phyloP scores from a whole-genome alignment of 345 rosid genomes.

The Firmiana major region DNA sequence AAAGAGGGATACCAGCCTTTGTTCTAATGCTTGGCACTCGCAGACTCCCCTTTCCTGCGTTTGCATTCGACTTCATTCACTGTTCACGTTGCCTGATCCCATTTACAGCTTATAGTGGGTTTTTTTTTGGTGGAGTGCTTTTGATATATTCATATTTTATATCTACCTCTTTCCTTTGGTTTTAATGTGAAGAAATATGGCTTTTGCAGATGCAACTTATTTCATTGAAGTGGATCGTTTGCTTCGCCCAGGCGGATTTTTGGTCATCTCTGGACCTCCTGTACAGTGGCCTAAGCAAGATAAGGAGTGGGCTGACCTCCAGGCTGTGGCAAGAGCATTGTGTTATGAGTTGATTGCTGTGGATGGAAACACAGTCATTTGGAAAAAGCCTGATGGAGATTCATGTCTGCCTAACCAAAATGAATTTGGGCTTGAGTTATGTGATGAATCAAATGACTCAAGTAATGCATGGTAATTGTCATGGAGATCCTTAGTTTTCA shows the following conservation, averaged over 20 bases:
- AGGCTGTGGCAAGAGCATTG: slow-evolving; percentile 81
- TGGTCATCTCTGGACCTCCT: slow-evolving; percentile 98
- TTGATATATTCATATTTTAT: neutral
- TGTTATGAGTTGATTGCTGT: slow-evolving; percentile 87
- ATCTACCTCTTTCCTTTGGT: slow-evolving; percentile 13
- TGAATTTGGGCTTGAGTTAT: slow-evolving; percentile 68
- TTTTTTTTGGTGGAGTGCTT: neutral
- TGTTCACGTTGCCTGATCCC: slow-evolving; percentile 96
- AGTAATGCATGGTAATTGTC: slow-evolving; percentile 71
- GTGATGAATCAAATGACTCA: slow-evolving; percentile 65
- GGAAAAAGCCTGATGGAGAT: slow-evolving; percentile 86
- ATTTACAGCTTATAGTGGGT: slow-evolving; percentile 94
- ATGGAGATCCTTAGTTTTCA: slow-evolving; percentile 10
- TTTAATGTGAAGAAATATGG: slow-evolving; percentile 23
- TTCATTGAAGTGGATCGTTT: slow-evolving; percentile 87
- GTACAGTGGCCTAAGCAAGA: slow-evolving; percentile 98
- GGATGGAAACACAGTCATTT: slow-evolving; percentile 91
- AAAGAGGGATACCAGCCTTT: slow-evolving; percentile 95
- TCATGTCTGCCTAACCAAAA: slow-evolving; percentile 69
- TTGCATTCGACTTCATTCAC: slow-evolving; percentile 78
- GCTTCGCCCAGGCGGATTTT: slow-evolving; percentile 89
- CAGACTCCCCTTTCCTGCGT: slow-evolving; percentile 96
- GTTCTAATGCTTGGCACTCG: slow-evolving; percentile 99
- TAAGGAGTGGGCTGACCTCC: slow-evolving; percentile 99
- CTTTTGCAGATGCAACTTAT: slow-evolving; percentile 81